Conservation (phyloP, 2,329 filamentous ascomycete species). For the Hawksworthiomyces lignivorus region DNA sequence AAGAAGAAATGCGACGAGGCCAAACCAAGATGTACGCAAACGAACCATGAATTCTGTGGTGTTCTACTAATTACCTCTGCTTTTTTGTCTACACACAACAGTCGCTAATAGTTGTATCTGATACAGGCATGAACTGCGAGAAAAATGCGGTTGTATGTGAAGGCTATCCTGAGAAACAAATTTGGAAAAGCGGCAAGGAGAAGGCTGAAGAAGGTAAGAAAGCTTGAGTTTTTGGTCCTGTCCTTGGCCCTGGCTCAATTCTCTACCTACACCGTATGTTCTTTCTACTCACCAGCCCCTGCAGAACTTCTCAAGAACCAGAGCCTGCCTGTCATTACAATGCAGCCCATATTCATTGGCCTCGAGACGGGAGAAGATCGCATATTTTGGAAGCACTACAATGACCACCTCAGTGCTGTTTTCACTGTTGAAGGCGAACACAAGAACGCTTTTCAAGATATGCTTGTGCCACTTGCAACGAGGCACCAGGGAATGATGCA, state of each 20-base stretch:
- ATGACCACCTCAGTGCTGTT: conserved; percentile 68
- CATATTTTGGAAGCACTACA: conserved; percentile 77
- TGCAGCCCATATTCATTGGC: conserved; percentile 66
- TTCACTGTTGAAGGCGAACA: conserved; percentile 75
- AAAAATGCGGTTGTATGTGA: conserved; percentile 91
- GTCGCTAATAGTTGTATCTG: no score
- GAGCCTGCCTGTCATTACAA: conserved; percentile 44
- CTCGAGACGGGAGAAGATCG: conserved; percentile 74
- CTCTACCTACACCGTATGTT: no score
- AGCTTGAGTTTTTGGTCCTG: not conserved
- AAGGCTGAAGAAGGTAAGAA: conserved; percentile 59
- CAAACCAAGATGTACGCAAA: conserved; percentile 59
- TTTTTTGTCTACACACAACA: not conserved
- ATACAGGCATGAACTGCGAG: conserved; percentile 74
- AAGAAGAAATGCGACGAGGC: conserved; percentile 69
- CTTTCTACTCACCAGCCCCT: not conserved
- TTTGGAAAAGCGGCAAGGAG: conserved; percentile 82
- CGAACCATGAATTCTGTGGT: no score
- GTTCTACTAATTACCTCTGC: not conserved
- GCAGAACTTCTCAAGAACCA: conserved; percentile 44
- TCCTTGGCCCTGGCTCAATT: not conserved
- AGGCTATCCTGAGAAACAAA: conserved; percentile 77
- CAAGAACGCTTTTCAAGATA: conserved; percentile 78
- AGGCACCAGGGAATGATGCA: conserved; percentile 81
- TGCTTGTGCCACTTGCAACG: conserved; percentile 74